Evolutionary conservation across 2,329 filamentous ascomycete genomes (phyloP).

Genomic region (Aspergillus pseudotamarii): DNA sequence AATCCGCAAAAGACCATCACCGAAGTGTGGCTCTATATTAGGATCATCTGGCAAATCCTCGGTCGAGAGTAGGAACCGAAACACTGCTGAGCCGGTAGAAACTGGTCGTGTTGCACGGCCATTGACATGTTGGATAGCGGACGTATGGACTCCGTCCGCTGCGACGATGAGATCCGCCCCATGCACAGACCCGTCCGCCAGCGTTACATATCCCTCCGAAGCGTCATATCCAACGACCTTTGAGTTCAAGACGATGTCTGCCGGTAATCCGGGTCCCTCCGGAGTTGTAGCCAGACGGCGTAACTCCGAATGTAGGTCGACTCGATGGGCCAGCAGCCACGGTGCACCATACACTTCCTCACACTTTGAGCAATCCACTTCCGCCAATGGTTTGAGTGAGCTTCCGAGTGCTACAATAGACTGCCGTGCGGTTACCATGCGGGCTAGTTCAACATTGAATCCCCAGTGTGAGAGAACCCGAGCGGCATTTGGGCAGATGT

Average conservation of each 20-base stretch:
- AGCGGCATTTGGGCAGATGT: conserved; percentile 31
- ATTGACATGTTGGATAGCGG: background rate
- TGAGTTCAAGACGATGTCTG: background rate
- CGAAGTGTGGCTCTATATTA: background rate
- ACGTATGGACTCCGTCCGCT: background rate
- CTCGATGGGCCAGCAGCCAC: background rate
- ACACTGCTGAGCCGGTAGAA: background rate
- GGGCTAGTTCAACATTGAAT: conserved; percentile 20
- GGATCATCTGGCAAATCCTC: background rate
- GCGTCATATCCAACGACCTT: background rate
- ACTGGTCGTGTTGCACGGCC: background rate
- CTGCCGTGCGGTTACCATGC: background rate
- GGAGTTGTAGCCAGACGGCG: background rate
- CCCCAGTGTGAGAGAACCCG: conserved; percentile 28
- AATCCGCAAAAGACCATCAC: background rate
- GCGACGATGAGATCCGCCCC: background rate
- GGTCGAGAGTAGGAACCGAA: background rate
- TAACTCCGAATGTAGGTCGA: background rate
- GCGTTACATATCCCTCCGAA: background rate
- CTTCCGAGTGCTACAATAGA: background rate
- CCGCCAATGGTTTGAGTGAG: background rate
- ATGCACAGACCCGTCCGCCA: background rate
- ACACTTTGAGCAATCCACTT: background rate
- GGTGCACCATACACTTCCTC: background rate
- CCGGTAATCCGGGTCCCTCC: background rate